Evolutionary conservation across 768 basidiomycete species (phyloP), one percentile per base, ranked within the genome.

Genomic region (Suillus subalutaceus): DNA sequence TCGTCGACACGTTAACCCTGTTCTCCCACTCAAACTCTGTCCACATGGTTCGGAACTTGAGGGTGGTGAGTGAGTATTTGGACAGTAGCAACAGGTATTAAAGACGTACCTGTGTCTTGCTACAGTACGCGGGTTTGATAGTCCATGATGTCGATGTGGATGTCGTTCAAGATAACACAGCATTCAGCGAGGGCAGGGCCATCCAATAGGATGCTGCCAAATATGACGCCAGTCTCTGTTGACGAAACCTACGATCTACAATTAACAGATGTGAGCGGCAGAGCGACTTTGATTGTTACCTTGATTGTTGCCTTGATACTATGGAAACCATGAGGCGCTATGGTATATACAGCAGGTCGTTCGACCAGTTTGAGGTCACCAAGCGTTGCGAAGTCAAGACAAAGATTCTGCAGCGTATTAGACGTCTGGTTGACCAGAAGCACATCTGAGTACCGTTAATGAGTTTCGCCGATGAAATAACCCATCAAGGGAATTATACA

Each of bases 211-310:
- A 98, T 98, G 74, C 94, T 96, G 20, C 97, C 97, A 69, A 99
- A 99, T 70, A 98, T 97, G 67, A 98, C 96, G 52, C 96, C 97
- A 97, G 97, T 99, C 79, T 99, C 97, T 0, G 97, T 99, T 26
- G 95, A 97, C 0, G 97, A 96, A 1, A 97, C 88, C 81, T 83
- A 59, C 15, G 38, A 46, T 50, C 12, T 2, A 63, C n/a, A 97
- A 82, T 99, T 12, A 59, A 35, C n/a, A 65, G 23, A 30, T 5
- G 13, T 10, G 38, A 16, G 32, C 20, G 26, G 43, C 2, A 30
- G 59, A 23, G 15, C 4, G 43, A 6, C 20, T 5, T 94, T 75
- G 72, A 37, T 23, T 71, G 40, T 26, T 59, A 84, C 92, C 82
- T 99, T 99, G 82, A 99, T 96, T 2, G 97, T 98, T 20, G 96